Evolutionary conservation across 495 filamentous ascomycete genomes (phyloP), one percentile per base, ranked within the genome.

Genomic region (Opeltia flavorubescens): DNA sequence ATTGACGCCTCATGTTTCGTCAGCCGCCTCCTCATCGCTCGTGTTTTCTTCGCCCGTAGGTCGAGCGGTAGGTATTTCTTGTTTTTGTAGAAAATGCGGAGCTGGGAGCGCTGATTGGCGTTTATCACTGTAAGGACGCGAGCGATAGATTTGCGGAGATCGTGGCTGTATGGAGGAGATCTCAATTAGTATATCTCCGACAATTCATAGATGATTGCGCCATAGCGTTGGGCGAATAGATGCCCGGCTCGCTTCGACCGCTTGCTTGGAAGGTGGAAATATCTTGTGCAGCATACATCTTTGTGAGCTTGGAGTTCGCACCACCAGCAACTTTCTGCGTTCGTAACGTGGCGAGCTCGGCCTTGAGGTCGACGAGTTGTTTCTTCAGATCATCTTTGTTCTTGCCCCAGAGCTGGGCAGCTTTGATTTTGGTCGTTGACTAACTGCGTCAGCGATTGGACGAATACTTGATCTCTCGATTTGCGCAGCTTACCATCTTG

Each of bases 41-140:
- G 86, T 62, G 91, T 99, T 72, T 84, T 77, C 83, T 96, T 95
- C 63, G 86, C 75, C 65, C 91, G 83, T 71, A 98, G 86, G 67
- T 96, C 91, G 59, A 96, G 86, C 47, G 87, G 89, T 33, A 87
- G 71, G 77, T 94, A 95, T 75, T 95, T 96, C 84, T 95, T 96
- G 78, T 78, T 80, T 78, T 94, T 91, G 79, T 99, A 99, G 82
- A 95, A 96, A 55, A 99, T 72, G 62, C 91, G 89, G 59, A 99
- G 84, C 72, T 96, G 91, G 46, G 86, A 75, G 62, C 91, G 81
- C 76, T 96, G 93, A 77, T 89, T 96, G 68, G 84, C 80, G 78
- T 96, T 96, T 81, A 96, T 94, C 75, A 96, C 79, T 65, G 91
- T 99, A 55, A 96, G 79, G 70, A 95, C 84, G 57, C 88, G 88